Conservation (phyloP, 2,329 filamentous ascomycete species). For the Fusarium musae region DNA sequence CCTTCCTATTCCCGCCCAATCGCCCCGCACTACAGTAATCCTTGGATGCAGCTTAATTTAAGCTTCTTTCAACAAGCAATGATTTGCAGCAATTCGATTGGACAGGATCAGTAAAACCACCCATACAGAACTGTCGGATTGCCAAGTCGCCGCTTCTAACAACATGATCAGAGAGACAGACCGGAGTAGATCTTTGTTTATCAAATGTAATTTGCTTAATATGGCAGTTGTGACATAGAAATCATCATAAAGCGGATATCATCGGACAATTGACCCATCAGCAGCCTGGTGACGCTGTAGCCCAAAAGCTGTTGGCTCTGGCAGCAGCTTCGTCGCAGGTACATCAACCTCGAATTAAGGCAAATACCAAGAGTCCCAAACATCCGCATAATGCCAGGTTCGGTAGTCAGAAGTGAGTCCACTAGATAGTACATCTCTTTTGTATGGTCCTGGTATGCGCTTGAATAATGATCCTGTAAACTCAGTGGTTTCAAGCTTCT, state of each 20-base stretch:
- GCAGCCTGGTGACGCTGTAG: background rate
- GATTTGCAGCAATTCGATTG: slow-evolving; percentile 7
- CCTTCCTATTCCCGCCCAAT: slow-evolving; percentile 40
- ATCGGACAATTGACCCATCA: background rate
- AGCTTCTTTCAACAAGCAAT: slow-evolving; percentile 30
- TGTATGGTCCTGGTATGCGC: background rate
- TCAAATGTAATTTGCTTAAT: background rate
- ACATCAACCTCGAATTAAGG: background rate
- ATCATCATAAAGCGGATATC: background rate
- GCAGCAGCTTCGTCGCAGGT: background rate
- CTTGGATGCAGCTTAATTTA: slow-evolving; percentile 36
- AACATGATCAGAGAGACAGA: background rate
- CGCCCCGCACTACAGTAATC: slow-evolving; percentile 21
- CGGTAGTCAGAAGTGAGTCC: background rate
- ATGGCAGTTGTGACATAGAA: background rate
- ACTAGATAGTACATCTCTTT: background rate
- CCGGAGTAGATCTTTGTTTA: background rate
- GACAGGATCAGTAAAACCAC: background rate
- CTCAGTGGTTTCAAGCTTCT: background rate
- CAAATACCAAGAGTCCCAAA: background rate
- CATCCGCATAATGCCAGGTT: background rate
- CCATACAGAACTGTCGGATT: background rate
- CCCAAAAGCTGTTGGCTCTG: background rate
- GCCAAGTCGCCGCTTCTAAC: background rate
- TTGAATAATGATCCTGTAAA: background rate